Conservation (phyloP, 208 protist species). For the Strigomonas culicis region DNA sequence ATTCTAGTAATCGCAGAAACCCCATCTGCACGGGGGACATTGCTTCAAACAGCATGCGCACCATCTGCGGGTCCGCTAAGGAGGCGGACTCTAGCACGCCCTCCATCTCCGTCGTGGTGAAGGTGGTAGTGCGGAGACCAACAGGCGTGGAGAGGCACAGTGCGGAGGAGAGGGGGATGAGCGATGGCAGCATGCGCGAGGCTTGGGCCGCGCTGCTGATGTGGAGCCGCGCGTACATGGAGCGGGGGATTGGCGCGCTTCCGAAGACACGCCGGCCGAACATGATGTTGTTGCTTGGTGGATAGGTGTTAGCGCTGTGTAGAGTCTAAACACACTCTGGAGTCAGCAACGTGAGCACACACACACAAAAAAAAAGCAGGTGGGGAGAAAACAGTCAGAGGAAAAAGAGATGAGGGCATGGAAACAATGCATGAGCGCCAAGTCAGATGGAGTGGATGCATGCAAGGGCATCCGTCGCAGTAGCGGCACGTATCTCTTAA, state of each 20-base stretch:
- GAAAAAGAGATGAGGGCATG: slow-evolving; percentile 12
- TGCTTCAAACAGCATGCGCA: slow-evolving; percentile 45
- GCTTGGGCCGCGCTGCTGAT: slow-evolving; percentile 66
- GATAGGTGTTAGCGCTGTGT: background rate
- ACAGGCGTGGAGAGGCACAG: slow-evolving; percentile 20
- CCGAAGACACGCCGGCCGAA: slow-evolving; percentile 72
- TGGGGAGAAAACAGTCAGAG: slow-evolving; percentile 10
- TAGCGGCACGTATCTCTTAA: slow-evolving; percentile 3
- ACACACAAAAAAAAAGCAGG: background rate
- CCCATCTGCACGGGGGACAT: slow-evolving; percentile 43
- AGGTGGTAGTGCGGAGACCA: slow-evolving; percentile 14
- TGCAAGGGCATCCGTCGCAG: background rate
- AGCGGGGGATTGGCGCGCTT: slow-evolving; percentile 57
- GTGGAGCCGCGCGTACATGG: slow-evolving; percentile 70
- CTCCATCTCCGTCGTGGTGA: slow-evolving; percentile 12
- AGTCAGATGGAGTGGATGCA: background rate
- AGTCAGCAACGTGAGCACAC: too few relatives aligned
- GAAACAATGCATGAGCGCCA: background rate
- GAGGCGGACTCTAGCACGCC: slow-evolving; percentile 20
- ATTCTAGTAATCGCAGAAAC: slow-evolving; percentile 78
- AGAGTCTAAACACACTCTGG: too few relatives aligned
- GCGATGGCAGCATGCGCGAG: slow-evolving; percentile 47
- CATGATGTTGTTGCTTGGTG: slow-evolving; percentile 27
- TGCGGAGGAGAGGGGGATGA: slow-evolving; percentile 46
- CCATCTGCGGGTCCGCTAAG: slow-evolving; percentile 32